A percentile compares a stretch with the other conserved stretches of the same genome.
These are phyloP conservation scores for Aspergillus costaricaensis DNA, from an alignment of 2,329 filamentous ascomycete species.

Conservation along the genomic window DNA sequence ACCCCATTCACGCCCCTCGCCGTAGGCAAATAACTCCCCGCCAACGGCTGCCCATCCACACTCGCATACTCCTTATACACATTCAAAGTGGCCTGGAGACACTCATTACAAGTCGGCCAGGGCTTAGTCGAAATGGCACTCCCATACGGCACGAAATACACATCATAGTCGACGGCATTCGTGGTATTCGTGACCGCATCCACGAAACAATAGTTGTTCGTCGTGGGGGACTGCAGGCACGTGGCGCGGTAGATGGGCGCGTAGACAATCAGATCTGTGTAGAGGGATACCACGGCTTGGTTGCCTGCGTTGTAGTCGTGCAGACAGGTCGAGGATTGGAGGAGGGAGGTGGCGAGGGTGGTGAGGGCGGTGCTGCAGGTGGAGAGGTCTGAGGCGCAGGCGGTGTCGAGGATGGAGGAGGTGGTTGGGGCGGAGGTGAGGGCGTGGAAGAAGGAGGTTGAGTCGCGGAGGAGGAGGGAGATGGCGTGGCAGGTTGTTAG, in stretches of 20 bases:
- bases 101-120: slow-evolving; percentile 73
- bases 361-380: slow-evolving; percentile 68
- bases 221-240: slow-evolving; percentile 70
- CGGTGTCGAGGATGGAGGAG: slow-evolving; percentile 74
- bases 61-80: slow-evolving; percentile 72
- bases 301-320: slow-evolving; percentile 69
- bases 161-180: slow-evolving; percentile 70
- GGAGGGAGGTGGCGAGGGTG: slow-evolving; percentile 66
- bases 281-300: slow-evolving; percentile 70
- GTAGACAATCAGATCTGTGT: slow-evolving; percentile 75
- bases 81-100: slow-evolving; percentile 77
- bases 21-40: slow-evolving; percentile 68
- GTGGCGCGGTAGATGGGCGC: slow-evolving; percentile 75
- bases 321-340: slow-evolving; percentile 65
- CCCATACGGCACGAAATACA: slow-evolving; percentile 86
- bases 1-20: slow-evolving; percentile 71
- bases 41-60: slow-evolving; percentile 67
- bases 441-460: slow-evolving; percentile 78
- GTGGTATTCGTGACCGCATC: slow-evolving; percentile 77
- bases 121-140: slow-evolving; percentile 66
- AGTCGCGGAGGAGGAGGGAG: slow-evolving; percentile 82
- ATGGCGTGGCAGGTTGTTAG: slow-evolving; percentile 79
- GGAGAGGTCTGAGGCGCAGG: slow-evolving; percentile 68
- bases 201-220: slow-evolving; percentile 74
- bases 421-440: slow-evolving; percentile 70